Evolutionary conservation across 2,329 filamentous ascomycete genomes (phyloP).

Genomic region (Arthroderma sp.): DNA sequence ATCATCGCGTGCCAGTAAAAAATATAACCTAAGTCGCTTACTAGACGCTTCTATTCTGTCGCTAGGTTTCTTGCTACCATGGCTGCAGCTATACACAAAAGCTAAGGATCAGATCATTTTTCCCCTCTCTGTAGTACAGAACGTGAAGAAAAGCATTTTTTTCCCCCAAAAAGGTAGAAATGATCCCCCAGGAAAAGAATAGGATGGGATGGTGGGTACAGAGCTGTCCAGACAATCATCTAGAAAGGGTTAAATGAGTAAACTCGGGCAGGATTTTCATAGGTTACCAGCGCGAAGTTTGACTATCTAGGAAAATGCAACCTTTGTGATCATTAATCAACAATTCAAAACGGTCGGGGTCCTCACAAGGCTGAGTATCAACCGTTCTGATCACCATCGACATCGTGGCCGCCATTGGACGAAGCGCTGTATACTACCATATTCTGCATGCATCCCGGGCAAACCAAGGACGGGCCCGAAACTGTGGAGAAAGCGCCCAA

Average conservation of each 20-base stretch:
- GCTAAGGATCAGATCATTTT: neutral
- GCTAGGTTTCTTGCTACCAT: neutral
- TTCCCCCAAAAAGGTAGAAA: neutral
- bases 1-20: neutral
- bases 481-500: neutral
- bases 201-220: neutral
- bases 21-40: neutral
- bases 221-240: neutral
- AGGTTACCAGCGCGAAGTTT: neutral
- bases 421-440: neutral
- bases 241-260: neutral
- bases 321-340: slow-evolving; percentile 2
- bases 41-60: neutral
- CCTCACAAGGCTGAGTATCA: slow-evolving; percentile 3
- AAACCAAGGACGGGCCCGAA: neutral
- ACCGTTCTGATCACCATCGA: neutral
- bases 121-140: neutral
- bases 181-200: neutral
- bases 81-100: neutral
- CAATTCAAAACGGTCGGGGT: neutral
- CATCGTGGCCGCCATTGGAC: neutral
- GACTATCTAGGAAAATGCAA: neutral
- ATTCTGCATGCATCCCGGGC: neutral
- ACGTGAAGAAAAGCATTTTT: neutral
- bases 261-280: neutral